Evolutionary conservation across 73 alveolate genomes (phyloP).

Genomic region (Effrenium voratum): DNA sequence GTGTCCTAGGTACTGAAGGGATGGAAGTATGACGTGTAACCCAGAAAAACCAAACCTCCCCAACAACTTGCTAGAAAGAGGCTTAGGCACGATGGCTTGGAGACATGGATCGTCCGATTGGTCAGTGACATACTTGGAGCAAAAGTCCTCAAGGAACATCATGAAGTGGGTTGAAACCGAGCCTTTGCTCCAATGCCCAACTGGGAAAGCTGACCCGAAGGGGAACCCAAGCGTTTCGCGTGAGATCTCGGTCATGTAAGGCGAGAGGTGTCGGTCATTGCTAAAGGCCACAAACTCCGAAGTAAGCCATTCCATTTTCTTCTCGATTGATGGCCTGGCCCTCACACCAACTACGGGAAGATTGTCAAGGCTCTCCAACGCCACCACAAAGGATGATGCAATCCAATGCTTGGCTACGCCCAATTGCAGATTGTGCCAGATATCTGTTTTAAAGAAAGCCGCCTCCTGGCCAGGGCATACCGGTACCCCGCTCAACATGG

Average conservation of each 20-base stretch:
- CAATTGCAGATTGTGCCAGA: background rate
- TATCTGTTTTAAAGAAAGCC: background rate
- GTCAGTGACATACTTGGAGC: background rate
- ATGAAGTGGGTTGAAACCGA: background rate
- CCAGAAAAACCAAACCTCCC: background rate
- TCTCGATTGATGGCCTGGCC: background rate
- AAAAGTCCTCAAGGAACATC: background rate
- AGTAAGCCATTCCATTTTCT: background rate
- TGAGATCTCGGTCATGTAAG: background rate
- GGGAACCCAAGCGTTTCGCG: background rate
- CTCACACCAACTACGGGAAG: background rate
- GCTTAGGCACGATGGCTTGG: background rate
- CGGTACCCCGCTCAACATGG: background rate
- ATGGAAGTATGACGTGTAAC: background rate
- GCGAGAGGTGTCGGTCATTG: background rate
- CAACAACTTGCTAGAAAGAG: background rate
- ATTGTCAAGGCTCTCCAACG: background rate
- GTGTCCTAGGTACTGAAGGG: background rate
- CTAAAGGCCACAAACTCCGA: background rate
- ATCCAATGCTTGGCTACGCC: constrained; percentile 20
- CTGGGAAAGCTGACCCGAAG: background rate
- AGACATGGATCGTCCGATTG: background rate
- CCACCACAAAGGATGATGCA: background rate
- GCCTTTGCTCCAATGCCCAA: constrained; percentile 8
- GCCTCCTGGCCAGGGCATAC: background rate